Conservation (phyloP, 2,329 filamentous ascomycete genomes). For the Paraphoma sp. region DNA sequence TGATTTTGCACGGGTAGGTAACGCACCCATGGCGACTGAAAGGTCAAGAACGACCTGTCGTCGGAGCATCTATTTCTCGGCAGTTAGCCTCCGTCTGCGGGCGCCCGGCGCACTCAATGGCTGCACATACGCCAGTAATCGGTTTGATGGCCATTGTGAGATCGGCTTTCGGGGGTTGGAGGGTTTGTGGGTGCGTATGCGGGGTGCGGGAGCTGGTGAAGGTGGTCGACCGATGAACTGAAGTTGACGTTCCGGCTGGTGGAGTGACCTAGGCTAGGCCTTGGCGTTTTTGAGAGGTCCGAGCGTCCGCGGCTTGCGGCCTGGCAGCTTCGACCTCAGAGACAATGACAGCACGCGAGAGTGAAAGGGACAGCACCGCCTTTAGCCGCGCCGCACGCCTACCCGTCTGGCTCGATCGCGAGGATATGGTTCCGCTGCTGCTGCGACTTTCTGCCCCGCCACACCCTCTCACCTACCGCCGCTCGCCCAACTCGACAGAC, state of each 20-base stretch:
- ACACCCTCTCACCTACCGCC: slow-evolving; percentile 12
- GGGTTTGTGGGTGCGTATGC: slow-evolving; percentile 36
- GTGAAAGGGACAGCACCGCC: slow-evolving; percentile 21
- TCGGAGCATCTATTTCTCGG: slow-evolving; percentile 65
- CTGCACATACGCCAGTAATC: slow-evolving; percentile 57
- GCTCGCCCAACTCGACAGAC: slow-evolving; percentile 15
- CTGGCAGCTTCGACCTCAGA: slow-evolving; percentile 18
- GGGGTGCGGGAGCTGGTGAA: slow-evolving; percentile 37
- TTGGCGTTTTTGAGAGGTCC: slow-evolving; percentile 2
- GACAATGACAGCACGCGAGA: slow-evolving; percentile 10
- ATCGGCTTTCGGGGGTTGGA: slow-evolving; percentile 30
- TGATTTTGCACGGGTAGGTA: neutral
- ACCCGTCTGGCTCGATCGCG: slow-evolving; percentile 12
- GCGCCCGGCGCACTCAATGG: slow-evolving; percentile 36
- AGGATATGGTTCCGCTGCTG: slow-evolving; percentile 6
- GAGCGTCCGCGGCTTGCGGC: neutral
- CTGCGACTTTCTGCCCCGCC: slow-evolving; percentile 3
- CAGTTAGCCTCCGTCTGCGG: slow-evolving; percentile 32
- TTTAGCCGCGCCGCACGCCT: slow-evolving; percentile 10
- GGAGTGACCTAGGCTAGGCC: slow-evolving; percentile 32
- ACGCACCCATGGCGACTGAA: slow-evolving; percentile 69
- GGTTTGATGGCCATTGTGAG: slow-evolving; percentile 55
- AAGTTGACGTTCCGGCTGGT: slow-evolving; percentile 28
- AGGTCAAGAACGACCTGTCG: slow-evolving; percentile 70
- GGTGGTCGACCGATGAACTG: slow-evolving; percentile 30